phyloP scores from a whole-genome alignment of 148 eudicot species.

The Camellia japonica region DNA sequence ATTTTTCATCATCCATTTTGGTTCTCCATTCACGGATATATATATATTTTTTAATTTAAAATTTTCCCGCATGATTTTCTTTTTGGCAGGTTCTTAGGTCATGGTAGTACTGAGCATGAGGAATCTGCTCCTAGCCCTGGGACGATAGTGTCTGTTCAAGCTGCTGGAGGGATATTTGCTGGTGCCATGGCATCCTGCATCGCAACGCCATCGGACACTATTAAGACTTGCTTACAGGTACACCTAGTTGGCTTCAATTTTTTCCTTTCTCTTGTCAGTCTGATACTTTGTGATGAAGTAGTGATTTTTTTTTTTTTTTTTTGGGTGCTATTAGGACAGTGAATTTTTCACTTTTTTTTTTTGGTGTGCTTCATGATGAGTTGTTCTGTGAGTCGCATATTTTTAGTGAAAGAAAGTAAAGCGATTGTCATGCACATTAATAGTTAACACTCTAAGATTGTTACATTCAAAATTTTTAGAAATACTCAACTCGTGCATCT shows the following conservation, averaged over 20 bases:
- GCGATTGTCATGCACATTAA: too few species aligned
- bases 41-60: not conserved
- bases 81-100: constrained; percentile 53
- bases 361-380: too few species aligned
- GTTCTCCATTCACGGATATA: not conserved
- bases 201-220: constrained; percentile 93
- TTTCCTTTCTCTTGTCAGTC: not conserved
- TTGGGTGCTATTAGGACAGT: not conserved
- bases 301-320: too few species aligned
- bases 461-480: too few species aligned
- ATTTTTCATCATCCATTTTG: not conserved
- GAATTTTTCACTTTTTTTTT: too few species aligned
- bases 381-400: too few species aligned
- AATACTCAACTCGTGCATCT: too few species aligned
- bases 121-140: constrained; percentile 50
- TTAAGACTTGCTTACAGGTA: constrained; percentile 93
- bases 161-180: constrained; percentile 88
- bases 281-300: not conserved
- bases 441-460: too few species aligned
- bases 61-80: not conserved
- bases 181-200: constrained; percentile 91
- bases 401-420: too few species aligned
- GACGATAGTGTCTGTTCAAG: constrained; percentile 70
- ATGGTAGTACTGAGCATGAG: constrained; percentile 46
- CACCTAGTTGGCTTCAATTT: not conserved